Evolutionary conservation across 768 basidiomycete genomes (phyloP).

Genomic region (Neoboletus magnificus): DNA sequence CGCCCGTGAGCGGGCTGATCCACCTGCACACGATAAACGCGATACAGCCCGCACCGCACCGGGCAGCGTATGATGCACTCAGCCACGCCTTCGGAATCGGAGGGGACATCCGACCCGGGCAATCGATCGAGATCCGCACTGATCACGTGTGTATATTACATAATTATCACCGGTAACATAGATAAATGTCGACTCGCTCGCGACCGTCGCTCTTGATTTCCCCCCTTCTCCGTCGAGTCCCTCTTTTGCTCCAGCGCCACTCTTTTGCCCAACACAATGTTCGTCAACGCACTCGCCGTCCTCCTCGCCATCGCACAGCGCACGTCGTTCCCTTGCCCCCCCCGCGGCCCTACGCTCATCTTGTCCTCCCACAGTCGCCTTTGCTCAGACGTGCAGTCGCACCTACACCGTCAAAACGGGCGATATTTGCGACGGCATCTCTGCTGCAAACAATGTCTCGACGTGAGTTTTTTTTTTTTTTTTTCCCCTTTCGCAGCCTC

Average conservation of each 20-base stretch:
- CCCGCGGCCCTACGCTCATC: conserved; percentile 1
- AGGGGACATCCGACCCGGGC: conserved; percentile 11
- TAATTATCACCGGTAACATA: conserved; percentile 4
- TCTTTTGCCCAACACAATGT: conserved; percentile 32
- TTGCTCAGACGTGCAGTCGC: conserved; percentile 47
- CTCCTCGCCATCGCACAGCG: conserved; percentile 48
- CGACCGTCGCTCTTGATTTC: background rate
- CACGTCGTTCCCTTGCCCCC: conserved; percentile 19
- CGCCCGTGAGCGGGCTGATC: conserved; percentile 62
- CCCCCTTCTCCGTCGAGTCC: conserved; percentile 1
- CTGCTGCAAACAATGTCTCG: conserved; percentile 56
- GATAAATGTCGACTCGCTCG: background rate
- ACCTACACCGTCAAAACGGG: conserved; percentile 56
- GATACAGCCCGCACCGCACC: conserved; percentile 76
- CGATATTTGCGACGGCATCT: conserved; percentile 73
- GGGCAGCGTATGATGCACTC: conserved; percentile 60
- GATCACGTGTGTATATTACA: conserved; percentile 9
- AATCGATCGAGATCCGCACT: conserved; percentile 1
- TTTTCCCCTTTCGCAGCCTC: background rate
- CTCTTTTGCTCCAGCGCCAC: conserved; percentile 15
- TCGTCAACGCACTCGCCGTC: conserved; percentile 35
- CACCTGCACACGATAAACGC: conserved; percentile 64
- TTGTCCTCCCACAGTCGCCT: conserved; percentile 14
- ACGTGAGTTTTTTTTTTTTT: conserved; percentile 44
- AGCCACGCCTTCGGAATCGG: conserved; percentile 22